Evolutionary conservation across 1,284 basidiomycete species (phyloP), one percentile per base, ranked within the genome.

Genomic region (Ganoderma boninense): DNA sequence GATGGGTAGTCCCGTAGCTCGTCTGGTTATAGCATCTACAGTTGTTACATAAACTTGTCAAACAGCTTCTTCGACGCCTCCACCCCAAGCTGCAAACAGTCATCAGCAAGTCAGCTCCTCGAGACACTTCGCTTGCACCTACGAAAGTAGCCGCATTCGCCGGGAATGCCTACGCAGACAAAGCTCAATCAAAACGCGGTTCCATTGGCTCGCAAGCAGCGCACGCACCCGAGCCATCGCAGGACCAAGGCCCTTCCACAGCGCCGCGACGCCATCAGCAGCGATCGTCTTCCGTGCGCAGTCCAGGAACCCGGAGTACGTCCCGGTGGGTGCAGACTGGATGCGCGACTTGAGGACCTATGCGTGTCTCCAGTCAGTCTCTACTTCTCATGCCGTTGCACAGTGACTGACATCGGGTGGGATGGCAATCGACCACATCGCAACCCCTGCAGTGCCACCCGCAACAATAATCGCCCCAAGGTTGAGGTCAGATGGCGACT

Each of bases 171-270:
- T 94, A 70, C 6, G 23, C 40, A 32, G 32, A 59, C 26, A 65
- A 46, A 16, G 23, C 14, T 46, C 29, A 44, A 46, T 18, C 16
- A 38, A 44, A n/a, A n/a, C 26, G 16, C 6, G 42, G 23, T 35
- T 49, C 49, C 46, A 40, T n/a, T 60, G 46, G 20, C 6, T 26
- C 7, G 29, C 44, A 38, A 61, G 26, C 14, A 29, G 16, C 23
- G n/a, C 26, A 87, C 87, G 78, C 86, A 93, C 96, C 79, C 96
- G 85, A 64, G 91, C 93, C 96, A 99, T 99, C 23, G 97, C 97
- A 32, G 98, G 98, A 65, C 95, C 97, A 79, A 99, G 96, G 35
- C 97, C 98, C 84, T 95, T 98, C 95, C 97, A 99, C 42, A 99
- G 86, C 7, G 97, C 97, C 52, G 85, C 86, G 32, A 95, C 85